phyloP scores from a whole-genome alignment of 345 rosid genomes.

The Gossypium herbaceum region DNA sequence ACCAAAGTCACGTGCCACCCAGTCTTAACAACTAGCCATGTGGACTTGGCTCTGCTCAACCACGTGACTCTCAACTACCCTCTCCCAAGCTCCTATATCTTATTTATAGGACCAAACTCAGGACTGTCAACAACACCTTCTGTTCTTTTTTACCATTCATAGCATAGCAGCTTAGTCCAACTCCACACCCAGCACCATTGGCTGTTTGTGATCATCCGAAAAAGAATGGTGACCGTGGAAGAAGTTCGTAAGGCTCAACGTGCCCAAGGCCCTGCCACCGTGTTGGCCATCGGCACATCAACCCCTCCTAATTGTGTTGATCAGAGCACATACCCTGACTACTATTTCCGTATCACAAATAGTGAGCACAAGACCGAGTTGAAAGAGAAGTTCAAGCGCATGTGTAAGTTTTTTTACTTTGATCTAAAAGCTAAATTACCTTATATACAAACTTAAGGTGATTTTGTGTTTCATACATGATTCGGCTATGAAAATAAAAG shows the following conservation, averaged over 20 bases:
- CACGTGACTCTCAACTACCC: conserved; percentile 13
- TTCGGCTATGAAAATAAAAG: neutral
- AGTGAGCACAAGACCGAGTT: conserved; percentile 46
- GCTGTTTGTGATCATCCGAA: neutral
- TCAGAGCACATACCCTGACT: conserved; percentile 47
- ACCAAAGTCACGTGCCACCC: conserved; percentile 15
- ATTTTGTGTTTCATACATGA: neutral
- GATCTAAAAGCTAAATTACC: neutral
- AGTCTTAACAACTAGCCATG: neutral
- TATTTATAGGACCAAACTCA: neutral
- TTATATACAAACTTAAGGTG: no score
- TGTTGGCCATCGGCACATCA: conserved; percentile 36
- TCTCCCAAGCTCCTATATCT: neutral
- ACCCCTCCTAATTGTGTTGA: conserved; percentile 40
- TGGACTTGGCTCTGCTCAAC: neutral
- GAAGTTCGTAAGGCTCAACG: conserved; percentile 21
- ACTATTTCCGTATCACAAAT: conserved; percentile 47
- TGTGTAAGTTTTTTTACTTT: conserved; percentile 35
- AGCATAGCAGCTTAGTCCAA: neutral
- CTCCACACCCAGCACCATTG: no score
- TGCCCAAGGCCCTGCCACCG: conserved; percentile 11
- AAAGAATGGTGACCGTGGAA: conserved; percentile 8
- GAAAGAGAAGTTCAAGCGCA: conserved; percentile 55
- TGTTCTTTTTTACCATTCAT: neutral
- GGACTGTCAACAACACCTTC: neutral